Conservation (phyloP, 306 rosid genomes). For the Sphenostylis stenocarpa region DNA sequence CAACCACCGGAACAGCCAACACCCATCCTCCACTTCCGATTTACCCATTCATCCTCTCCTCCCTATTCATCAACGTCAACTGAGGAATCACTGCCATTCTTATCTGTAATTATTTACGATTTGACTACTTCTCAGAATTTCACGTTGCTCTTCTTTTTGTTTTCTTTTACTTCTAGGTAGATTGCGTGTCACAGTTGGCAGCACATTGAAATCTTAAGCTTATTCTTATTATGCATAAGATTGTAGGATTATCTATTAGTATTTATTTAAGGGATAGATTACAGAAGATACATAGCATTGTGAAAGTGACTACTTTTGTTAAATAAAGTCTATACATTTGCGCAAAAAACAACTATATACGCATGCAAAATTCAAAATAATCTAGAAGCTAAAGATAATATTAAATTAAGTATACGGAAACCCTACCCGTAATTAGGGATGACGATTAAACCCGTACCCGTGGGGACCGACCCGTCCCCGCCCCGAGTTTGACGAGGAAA, state of each 20-base stretch:
- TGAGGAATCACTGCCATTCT: not conserved
- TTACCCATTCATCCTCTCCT: too few species aligned
- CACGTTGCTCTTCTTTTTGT: not conserved
- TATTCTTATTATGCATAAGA: not conserved
- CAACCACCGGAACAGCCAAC: too few species aligned
- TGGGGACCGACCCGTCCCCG: too few species aligned
- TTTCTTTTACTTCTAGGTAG: not conserved
- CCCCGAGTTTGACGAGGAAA: too few species aligned
- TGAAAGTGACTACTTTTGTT: not conserved
- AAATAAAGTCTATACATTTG: not conserved
- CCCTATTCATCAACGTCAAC: slow-evolving; percentile 12
- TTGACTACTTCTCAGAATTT: not conserved
- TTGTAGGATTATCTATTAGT: not conserved
- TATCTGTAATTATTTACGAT: not conserved
- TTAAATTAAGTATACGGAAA: not conserved
- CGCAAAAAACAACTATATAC: not conserved
- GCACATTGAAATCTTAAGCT: slow-evolving; percentile 6
- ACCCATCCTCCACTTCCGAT: too few species aligned
- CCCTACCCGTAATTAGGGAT: not conserved
- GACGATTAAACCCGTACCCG: too few species aligned
- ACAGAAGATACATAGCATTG: not conserved
- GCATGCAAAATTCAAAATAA: not conserved
- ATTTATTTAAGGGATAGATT: not conserved
- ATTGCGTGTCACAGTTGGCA: not conserved
- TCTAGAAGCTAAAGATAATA: not conserved